Evolutionary conservation across 2,329 filamentous ascomycete species (phyloP).

Genomic region (Talaromyces marneffei): DNA sequence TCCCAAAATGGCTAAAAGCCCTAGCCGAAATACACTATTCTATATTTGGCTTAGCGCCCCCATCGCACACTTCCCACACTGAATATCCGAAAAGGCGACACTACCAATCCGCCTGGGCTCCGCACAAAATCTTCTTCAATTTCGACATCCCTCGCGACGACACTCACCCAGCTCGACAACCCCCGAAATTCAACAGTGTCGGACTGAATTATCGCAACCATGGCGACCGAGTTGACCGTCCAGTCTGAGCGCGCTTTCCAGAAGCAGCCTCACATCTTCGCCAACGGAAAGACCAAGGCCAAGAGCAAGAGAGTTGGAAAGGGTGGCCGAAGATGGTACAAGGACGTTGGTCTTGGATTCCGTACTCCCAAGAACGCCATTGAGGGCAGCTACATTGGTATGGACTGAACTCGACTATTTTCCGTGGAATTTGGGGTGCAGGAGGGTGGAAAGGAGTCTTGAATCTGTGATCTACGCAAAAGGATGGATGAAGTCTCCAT

Average conservation of each 20-base stretch:
- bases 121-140: constrained; percentile 37
- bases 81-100: constrained; percentile 26
- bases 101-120: constrained; percentile 21
- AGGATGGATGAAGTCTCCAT: not conserved
- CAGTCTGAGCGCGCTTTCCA: constrained; percentile 99
- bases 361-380: constrained; percentile 97
- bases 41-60: constrained; percentile 26
- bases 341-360: constrained; percentile 99
- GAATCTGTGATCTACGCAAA: not conserved
- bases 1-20: constrained; percentile 25
- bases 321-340: constrained; percentile 89
- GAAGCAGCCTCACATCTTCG: constrained; percentile 99
- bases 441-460: not conserved
- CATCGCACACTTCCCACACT: constrained; percentile 34
- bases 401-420: constrained; percentile 40
- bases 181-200: constrained; percentile 27
- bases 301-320: constrained; percentile 77
- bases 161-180: constrained; percentile 22
- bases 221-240: constrained; percentile 98
- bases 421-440: not conserved
- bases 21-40: constrained; percentile 35
- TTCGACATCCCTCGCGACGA: constrained; percentile 28
- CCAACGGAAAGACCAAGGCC: constrained; percentile 89
- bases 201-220: constrained; percentile 57
- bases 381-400: constrained; percentile 99